phyloP scores from a whole-genome alignment of 495 filamentous ascomycete genomes.

The Neurospora sp. region DNA sequence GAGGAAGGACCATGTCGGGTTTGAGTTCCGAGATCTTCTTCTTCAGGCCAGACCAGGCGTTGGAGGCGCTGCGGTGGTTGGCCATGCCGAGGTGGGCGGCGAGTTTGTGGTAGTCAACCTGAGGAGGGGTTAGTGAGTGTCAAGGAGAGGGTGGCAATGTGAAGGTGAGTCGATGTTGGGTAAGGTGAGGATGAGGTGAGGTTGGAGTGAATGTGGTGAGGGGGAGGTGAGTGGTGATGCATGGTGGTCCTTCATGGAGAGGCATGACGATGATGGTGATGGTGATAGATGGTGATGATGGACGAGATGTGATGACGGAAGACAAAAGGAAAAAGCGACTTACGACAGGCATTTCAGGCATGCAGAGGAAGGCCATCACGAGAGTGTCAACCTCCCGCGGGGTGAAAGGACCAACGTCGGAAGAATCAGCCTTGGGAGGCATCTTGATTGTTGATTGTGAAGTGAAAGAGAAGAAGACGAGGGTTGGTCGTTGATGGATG shows the following conservation, averaged over 20 bases:
- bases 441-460: not conserved
- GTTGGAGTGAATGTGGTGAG: not conserved
- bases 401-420: not conserved
- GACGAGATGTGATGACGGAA: not conserved
- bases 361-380: constrained; percentile 4
- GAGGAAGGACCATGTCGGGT: not conserved
- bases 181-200: not conserved
- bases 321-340: not conserved
- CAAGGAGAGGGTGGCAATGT: too few species aligned
- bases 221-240: not conserved
- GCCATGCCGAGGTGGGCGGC: constrained; percentile 3
- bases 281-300: not conserved
- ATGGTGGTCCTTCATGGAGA: not conserved
- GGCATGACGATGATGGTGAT: not conserved
- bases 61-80: constrained; percentile 6
- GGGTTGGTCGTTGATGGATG: not conserved
- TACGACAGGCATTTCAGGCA: constrained; percentile 3
- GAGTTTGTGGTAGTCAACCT: not conserved
- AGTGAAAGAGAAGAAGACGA: not conserved
- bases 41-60: constrained; percentile 2
- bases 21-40: constrained; percentile 3
- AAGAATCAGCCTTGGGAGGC: not conserved
- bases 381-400: constrained; percentile 5
- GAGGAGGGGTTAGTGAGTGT: not conserved
- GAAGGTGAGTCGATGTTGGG: too few species aligned